phyloP scores from a whole-genome alignment of 495 filamentous ascomycete species.

The Xylaria castorea region DNA sequence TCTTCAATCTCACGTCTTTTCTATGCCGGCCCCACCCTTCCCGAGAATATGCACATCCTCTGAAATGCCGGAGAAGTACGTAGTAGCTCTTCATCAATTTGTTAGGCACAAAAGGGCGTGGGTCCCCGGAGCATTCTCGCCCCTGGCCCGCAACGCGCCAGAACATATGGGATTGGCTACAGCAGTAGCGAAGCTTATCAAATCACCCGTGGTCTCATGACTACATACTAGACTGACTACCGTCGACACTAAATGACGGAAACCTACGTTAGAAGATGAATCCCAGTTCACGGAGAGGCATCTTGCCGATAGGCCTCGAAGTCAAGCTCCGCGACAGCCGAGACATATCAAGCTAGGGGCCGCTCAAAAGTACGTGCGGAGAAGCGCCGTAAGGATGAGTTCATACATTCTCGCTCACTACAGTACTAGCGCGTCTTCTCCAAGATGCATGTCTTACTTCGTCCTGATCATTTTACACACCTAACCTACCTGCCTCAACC shows the following conservation, averaged over 20 bases:
- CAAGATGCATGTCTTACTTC: constrained; percentile 3
- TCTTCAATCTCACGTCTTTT: background rate
- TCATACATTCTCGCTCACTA: constrained; percentile 1
- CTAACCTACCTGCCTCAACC: constrained; percentile 1
- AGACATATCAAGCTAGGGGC: background rate
- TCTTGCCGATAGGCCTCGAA: background rate
- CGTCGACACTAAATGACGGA: background rate
- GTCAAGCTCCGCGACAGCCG: constrained; percentile 14
- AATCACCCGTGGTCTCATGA: background rate
- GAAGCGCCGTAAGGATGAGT: constrained; percentile 17
- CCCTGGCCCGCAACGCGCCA: background rate
- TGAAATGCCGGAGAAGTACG: background rate
- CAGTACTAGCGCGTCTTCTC: constrained; percentile 2
- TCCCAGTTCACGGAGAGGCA: background rate
- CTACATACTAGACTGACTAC: background rate
- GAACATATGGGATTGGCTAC: background rate
- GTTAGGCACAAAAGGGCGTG: background rate
- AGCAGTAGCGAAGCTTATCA: background rate
- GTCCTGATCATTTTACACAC: background rate
- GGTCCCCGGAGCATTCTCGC: background rate
- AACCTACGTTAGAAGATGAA: background rate
- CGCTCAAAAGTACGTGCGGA: constrained; percentile 7
- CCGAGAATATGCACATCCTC: background rate
- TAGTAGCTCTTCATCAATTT: background rate
- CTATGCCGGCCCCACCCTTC: background rate